Conservation (phyloP, 2,329 filamentous ascomycete species). For the Aphanocladium album region DNA sequence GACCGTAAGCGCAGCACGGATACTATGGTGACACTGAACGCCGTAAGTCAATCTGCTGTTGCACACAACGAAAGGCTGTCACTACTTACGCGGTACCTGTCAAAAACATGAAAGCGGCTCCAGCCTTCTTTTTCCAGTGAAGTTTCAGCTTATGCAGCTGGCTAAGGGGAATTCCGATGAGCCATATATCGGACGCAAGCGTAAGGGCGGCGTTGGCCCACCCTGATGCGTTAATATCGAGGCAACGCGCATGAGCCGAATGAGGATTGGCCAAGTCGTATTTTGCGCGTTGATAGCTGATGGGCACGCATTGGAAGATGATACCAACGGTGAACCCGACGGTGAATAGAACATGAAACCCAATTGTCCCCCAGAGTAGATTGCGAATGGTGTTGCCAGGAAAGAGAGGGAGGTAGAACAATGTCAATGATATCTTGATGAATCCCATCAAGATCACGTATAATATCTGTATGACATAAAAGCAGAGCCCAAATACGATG, state of each 20-base stretch:
- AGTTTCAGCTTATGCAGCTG: constrained; percentile 33
- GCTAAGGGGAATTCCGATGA: constrained; percentile 40
- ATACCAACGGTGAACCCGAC: constrained; percentile 32
- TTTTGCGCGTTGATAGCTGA: constrained; percentile 43
- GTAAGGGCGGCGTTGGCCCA: constrained; percentile 44
- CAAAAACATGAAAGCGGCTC: constrained; percentile 39
- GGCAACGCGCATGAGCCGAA: constrained; percentile 38
- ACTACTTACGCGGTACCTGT: constrained; percentile 32
- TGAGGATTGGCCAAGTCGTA: constrained; percentile 33
- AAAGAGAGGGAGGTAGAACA: constrained; percentile 48
- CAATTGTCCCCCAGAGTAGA: constrained; percentile 33
- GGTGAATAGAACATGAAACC: constrained; percentile 29
- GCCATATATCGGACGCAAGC: constrained; percentile 42
- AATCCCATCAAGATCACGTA: constrained; percentile 38
- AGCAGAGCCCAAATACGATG: constrained; percentile 33
- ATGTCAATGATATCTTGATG: constrained; percentile 42
- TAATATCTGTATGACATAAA: constrained; percentile 33
- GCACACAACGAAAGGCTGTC: not conserved
- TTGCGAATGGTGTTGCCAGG: constrained; percentile 29
- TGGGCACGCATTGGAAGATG: constrained; percentile 42
- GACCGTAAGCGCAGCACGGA: constrained; percentile 18
- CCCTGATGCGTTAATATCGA: constrained; percentile 38
- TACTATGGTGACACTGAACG: constrained; percentile 18
- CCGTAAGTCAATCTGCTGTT: not conserved
- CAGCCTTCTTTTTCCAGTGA: constrained; percentile 37